Conservation (phyloP, 2,329 filamentous ascomycete genomes). For the Trichoderma sp. region DNA sequence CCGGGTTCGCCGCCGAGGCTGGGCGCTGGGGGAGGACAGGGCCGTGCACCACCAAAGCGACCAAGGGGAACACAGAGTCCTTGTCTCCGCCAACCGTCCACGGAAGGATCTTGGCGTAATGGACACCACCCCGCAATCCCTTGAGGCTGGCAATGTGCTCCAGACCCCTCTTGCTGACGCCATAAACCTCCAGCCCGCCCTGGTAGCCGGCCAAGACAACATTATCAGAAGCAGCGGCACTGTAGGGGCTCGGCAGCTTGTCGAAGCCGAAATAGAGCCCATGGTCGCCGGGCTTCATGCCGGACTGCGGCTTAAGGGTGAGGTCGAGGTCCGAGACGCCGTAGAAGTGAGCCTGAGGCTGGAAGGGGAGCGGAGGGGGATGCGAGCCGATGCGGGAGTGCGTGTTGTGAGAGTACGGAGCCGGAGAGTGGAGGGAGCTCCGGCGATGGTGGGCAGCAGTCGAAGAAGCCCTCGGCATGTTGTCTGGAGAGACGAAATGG, state of each 20-base stretch:
- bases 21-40: slow-evolving; percentile 57
- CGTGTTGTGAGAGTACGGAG: slow-evolving; percentile 45
- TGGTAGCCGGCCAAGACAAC: slow-evolving; percentile 78
- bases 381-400: slow-evolving; percentile 48
- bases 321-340: slow-evolving; percentile 73
- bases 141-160: slow-evolving; percentile 71
- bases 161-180: slow-evolving; percentile 70
- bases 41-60: slow-evolving; percentile 80
- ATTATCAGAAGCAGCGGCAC: slow-evolving; percentile 55
- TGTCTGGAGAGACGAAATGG: slow-evolving; percentile 48
- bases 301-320: slow-evolving; percentile 59
- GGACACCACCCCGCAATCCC: slow-evolving; percentile 76
- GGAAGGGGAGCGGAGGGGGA: slow-evolving; percentile 70
- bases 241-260: slow-evolving; percentile 56
- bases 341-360: slow-evolving; percentile 77
- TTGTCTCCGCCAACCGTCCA: slow-evolving; percentile 62
- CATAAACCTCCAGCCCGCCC: slow-evolving; percentile 75
- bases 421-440: slow-evolving; percentile 52
- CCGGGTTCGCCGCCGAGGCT: slow-evolving; percentile 39
- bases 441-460: slow-evolving; percentile 42
- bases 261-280: slow-evolving; percentile 85
- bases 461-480: slow-evolving; percentile 43
- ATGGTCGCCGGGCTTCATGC: slow-evolving; percentile 64
- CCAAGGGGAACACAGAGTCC: slow-evolving; percentile 65
- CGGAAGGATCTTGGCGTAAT: slow-evolving; percentile 80